Conservation (phyloP, 768 basidiomycete species). For the Russula sp. region DNA sequence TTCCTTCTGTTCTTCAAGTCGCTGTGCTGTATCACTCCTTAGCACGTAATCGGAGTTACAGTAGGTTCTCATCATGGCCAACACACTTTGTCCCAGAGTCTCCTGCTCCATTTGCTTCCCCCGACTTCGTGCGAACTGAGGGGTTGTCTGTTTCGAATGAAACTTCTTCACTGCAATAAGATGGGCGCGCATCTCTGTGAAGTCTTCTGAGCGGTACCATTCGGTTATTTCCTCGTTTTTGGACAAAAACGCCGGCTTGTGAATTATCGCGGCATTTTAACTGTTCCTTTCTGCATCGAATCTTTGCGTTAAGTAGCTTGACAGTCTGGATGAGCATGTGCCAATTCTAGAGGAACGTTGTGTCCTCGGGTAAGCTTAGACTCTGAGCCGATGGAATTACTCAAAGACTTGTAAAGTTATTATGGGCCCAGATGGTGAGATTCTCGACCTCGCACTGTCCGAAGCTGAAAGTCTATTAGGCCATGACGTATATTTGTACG, state of each 20-base stretch:
- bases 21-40: too few species aligned
- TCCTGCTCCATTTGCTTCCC: neutral
- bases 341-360: constrained; percentile 51
- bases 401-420: constrained; percentile 39
- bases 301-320: constrained; percentile 59
- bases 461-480: constrained; percentile 35
- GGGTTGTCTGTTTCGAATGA: constrained; percentile 2
- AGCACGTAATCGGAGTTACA: neutral
- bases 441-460: neutral
- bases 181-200: neutral
- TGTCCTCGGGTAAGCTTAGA: neutral
- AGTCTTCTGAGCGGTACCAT: neutral
- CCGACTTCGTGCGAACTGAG: neutral
- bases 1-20: neutral
- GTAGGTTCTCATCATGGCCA: neutral
- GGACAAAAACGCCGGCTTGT: constrained; percentile 51
- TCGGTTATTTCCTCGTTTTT: constrained; percentile 14
- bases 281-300: constrained; percentile 61
- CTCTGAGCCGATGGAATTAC: neutral
- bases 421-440: constrained; percentile 57
- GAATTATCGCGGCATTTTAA: constrained; percentile 56
- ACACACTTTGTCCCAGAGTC: neutral
- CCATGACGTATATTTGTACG: constrained; percentile 52
- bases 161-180: neutral
- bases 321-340: constrained; percentile 54